Conservation (phyloP, 2,329 filamentous ascomycete species). For the Elsinoe fawcettii region DNA sequence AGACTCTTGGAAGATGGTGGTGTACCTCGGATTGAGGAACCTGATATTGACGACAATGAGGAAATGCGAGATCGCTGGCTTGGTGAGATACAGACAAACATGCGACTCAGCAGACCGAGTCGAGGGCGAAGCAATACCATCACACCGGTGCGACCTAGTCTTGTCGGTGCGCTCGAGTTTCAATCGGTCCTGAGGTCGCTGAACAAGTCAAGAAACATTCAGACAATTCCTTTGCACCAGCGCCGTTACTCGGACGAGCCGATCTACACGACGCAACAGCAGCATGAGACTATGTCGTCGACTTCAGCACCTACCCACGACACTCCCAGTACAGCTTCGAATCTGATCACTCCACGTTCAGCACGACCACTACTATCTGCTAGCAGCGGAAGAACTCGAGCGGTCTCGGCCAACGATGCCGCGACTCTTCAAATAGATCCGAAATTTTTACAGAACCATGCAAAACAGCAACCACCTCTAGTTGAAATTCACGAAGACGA, state of each 20-base stretch:
- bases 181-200: constrained; percentile 82
- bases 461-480: constrained; percentile 4
- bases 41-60: constrained; percentile 54
- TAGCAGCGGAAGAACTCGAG: constrained; percentile 33
- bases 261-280: constrained; percentile 38
- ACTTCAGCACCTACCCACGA: constrained; percentile 40
- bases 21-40: constrained; percentile 44
- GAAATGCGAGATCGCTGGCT: constrained; percentile 56
- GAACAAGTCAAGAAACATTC: constrained; percentile 70
- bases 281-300: constrained; percentile 41
- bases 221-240: constrained; percentile 59
- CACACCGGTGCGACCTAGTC: constrained; percentile 81
- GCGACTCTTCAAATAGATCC: constrained; percentile 40
- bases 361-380: constrained; percentile 10
- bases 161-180: constrained; percentile 91
- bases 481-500: constrained; percentile 22
- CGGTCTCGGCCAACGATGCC: constrained; percentile 55
- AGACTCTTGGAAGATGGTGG: constrained; percentile 50
- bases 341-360: not conserved
- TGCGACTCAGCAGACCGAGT: constrained; percentile 71
- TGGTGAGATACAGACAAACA: constrained; percentile 83
- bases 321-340: constrained; percentile 26
- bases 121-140: constrained; percentile 62
- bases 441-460: constrained; percentile 16
- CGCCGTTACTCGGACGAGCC: constrained; percentile 63